Base-by-base conservation (phyloP, 176 grass and related monocot species). In the Rhynchospora pubera region DNA sequence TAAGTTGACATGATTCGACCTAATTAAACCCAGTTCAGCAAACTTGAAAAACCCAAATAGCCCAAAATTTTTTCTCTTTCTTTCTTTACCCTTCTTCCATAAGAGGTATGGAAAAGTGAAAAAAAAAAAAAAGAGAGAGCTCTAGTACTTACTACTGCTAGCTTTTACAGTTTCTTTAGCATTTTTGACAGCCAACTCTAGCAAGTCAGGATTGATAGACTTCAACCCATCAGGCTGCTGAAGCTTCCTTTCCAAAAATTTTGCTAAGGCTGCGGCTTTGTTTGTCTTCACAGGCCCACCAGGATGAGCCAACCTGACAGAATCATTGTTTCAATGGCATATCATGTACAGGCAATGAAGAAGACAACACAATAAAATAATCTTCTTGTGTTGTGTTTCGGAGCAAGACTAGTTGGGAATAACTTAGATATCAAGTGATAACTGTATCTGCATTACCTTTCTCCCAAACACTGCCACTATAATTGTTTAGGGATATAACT, bases 241-340 rank as follows among this genome's bases (percentile, higher is more conserved):
- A 52, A 99, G 93, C 79, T 99, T 99, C 80, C 96, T 91, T 90
- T 99, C 93, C 1, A 99, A 90, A 83, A 99, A 99, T 73, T 95
- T 99, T 16, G 91, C 96, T 79, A 99, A 89, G 39, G 96, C 93
- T n/a, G 93, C 93, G 87, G 96, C 96, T 87, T 99, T 99, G 82
- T 99, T 95, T 77, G 96, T 99, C 55, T 89, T 95, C 75, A 99
- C 70, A 51, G 93, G 91, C 81, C 96, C 93, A 71, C 93, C 87
- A 23, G 96, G 93, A 88, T 99, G 93, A 78, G 96, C 89, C 84
- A 90, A 87, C 73, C 93, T 99, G 81, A 62, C 28, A 86, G 57
- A 63, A 70, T 53, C 66, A 44, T 47, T 46, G n/a, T 45, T 70
- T 70, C n/a, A 70, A 46, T 47, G 67, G 84, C 5, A 15, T 15